Evolutionary conservation across 805 yeast species (phyloP), one percentile per base, ranked within the genome.

Genomic region (Ogataea saltuana): DNA sequence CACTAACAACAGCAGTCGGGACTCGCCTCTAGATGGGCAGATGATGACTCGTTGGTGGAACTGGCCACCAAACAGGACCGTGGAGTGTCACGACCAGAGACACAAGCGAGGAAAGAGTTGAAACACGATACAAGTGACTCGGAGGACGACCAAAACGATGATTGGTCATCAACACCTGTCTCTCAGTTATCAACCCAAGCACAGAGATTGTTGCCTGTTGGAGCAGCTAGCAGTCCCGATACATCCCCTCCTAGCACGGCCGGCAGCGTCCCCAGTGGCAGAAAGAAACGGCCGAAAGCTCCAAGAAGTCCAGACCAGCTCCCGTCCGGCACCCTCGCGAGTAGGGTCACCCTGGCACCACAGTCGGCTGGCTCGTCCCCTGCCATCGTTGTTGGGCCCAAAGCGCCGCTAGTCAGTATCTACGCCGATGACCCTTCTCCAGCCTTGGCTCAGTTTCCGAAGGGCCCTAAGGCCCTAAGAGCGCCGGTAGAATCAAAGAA

Each of bases 1-100:
- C 21, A 22, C 31, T 25, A 21, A n/a, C 33, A 15, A 9, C 11
- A 22, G 16, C 36, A 49, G 57, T 21, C 53, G 15, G 58, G 52
- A 4, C 36, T 62, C 23, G 62, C 53, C 22, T 62, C 67, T 4
- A 54, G 58, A 45, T 64, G 69, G 69, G 67, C 67, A 5, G 55
- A 54, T 15, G 64, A 63, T 23, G 59, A 50, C 3, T 41, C 55
- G 10, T 46, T 56, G 16, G 61, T 58, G 9, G 28, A 51, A 16
- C 42, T 53, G 27, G 62, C 65, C 2, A 26, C 35, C 6, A 32
- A 48, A 18, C 59, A 59, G 41, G 63, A 58, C 41, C 28, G 16
- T 7, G 9, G 10, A 22, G 10, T 4, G 29, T 34, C 17, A 19
- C 21, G n/a, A 16, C 12, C 21, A 38, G 34, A 29, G 29, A 13